Evolutionary conservation across 805 yeast genomes (phyloP).

Genomic region (Wickerhamiella allomyrinae): DNA sequence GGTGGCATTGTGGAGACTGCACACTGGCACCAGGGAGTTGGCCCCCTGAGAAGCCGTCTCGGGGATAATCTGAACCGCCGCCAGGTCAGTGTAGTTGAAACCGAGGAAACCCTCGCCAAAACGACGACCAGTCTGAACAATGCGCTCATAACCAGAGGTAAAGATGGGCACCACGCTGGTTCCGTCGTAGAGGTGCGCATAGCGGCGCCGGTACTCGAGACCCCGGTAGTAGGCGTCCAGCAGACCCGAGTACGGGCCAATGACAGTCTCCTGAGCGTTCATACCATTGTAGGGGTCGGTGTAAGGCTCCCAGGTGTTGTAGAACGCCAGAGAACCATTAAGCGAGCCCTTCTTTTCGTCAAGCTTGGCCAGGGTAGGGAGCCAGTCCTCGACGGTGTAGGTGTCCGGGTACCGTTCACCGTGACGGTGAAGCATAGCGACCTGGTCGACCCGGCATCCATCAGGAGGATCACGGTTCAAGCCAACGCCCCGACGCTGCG

Average conservation of each 20-base stretch:
- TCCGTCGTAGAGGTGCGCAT: slow-evolving; percentile 32
- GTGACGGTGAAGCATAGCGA: slow-evolving; percentile 38
- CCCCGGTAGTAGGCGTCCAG: slow-evolving; percentile 38
- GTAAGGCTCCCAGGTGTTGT: slow-evolving; percentile 35
- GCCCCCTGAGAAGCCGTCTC: slow-evolving; percentile 16
- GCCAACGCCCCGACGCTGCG: slow-evolving; percentile 36
- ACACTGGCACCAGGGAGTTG: slow-evolving; percentile 15
- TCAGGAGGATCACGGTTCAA: slow-evolving; percentile 38
- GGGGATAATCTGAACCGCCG: slow-evolving; percentile 16
- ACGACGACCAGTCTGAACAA: slow-evolving; percentile 18
- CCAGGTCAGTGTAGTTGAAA: slow-evolving; percentile 16
- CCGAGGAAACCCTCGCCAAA: slow-evolving; percentile 21
- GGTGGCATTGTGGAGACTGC: slow-evolving; percentile 3
- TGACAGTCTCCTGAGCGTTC: slow-evolving; percentile 39
- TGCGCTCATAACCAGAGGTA: slow-evolving; percentile 40
- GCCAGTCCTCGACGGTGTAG: slow-evolving; percentile 5
- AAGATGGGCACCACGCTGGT: slow-evolving; percentile 34
- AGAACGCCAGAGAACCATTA: slow-evolving; percentile 33
- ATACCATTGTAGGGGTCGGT: slow-evolving; percentile 25
- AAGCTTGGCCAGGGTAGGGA: slow-evolving; percentile 9
- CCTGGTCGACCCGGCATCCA: slow-evolving; percentile 40
- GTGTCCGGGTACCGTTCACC: slow-evolving; percentile 42
- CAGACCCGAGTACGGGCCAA: slow-evolving; percentile 41
- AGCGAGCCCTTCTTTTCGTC: slow-evolving; percentile 4
- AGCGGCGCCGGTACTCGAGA: slow-evolving; percentile 32